Evolutionary conservation across 164 flowering plant genomes (phyloP), one percentile per base, ranked within the genome.

Genomic region (Aristolochia fimbriata): DNA sequence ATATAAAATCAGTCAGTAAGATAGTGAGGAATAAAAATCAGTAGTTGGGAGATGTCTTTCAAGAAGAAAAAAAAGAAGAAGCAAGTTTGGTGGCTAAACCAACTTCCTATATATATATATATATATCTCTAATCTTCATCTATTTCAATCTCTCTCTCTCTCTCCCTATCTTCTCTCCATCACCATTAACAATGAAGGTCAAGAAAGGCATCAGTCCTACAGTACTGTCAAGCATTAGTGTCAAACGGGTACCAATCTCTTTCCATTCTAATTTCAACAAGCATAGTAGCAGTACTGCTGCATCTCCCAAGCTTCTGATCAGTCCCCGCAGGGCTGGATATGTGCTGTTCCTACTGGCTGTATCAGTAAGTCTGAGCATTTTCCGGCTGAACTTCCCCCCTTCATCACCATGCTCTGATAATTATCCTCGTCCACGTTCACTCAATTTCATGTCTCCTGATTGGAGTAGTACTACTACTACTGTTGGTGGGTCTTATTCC

Each of bases 321-420:
- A 63, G 20, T 15, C 63, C 59, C 47, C 54, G 25, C 13, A 62
- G 48, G 51, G 24, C 59, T 21, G 56, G 67, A 3, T 47, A 46
- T 63, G 8, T 68, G 15, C 27, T 68, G 53, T 24, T 68, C 22
- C 1, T 63, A 24, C 15, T 63, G 45, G 67, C 67, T 45, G 31
- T 63, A 25, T 54, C 58, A 7, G 37, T 66, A 7, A 53, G 71
- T n/a, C 47, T 62, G 47, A 57, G 59, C 52, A 61, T 63, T 7
- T 62, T 62, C 49, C 14, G 16, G 20, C 21, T 68, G 0, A 47
- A 58, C n/a, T 27, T 45, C 31, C 48, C 47, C 21, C 71, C 66
- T 20, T 22, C 53, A 37, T 23, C 45, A 8, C 20, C 45, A n/a
- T 67, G 70, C 47, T 37, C 53, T 7, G n/a, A n/a, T n/a, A 50